phyloP scores from a whole-genome alignment of 208 protist species.

The Leishmania lainsoni region DNA sequence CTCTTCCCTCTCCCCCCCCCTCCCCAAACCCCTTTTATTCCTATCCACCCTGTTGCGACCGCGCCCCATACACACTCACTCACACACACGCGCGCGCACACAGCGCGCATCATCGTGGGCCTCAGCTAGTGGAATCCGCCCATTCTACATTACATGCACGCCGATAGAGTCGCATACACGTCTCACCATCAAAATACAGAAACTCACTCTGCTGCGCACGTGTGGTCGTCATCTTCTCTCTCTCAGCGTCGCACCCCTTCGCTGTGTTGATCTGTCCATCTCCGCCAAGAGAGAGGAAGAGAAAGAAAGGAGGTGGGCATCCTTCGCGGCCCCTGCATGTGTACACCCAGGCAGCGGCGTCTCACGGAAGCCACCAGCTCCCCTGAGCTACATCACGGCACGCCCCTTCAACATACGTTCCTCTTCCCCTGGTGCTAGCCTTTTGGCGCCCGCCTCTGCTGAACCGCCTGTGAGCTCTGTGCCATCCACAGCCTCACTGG shows the following conservation, averaged over 20 bases:
- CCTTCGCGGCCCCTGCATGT: neutral
- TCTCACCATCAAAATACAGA: neutral
- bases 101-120: neutral
- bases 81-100: neutral
- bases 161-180: constrained; percentile 4
- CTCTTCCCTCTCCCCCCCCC: neutral
- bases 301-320: neutral
- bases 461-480: neutral
- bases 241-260: neutral
- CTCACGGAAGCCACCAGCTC: no score
- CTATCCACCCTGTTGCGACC: neutral
- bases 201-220: neutral
- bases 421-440: neutral
- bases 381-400: neutral
- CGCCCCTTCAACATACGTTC: neutral
- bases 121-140: neutral
- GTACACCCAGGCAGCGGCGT: neutral
- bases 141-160: neutral
- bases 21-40: neutral
- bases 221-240: neutral
- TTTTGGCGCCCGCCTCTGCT: neutral
- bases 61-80: neutral
- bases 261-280: neutral
- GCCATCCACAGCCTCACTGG: neutral
- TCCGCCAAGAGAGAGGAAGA: neutral